Evolutionary conservation across 2,329 filamentous ascomycete genomes (phyloP).

Genomic region (Pestalotiopsis sp.): DNA sequence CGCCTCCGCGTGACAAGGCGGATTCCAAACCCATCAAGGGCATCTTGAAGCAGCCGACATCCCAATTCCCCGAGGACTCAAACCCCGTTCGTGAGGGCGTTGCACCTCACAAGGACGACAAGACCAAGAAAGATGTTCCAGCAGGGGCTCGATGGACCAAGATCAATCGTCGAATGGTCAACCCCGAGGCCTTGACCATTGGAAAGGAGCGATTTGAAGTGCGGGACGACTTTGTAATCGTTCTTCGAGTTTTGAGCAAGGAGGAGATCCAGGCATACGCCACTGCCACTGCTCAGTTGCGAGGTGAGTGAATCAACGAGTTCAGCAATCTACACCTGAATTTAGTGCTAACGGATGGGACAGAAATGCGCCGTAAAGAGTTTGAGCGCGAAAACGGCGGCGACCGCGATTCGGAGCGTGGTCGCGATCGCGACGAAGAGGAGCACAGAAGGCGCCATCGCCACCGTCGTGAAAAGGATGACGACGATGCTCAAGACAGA

Average conservation of each 20-base stretch:
- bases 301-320: constrained; percentile 60
- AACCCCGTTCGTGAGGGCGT: constrained; percentile 87
- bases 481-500: constrained; percentile 29
- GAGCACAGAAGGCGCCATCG: constrained; percentile 30
- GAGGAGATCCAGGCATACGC: constrained; percentile 91
- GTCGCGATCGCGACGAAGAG: constrained; percentile 32
- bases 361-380: constrained; percentile 45
- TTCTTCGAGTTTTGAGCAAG: constrained; percentile 81
- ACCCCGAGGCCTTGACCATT: constrained; percentile 81
- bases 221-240: constrained; percentile 91
- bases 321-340: constrained; percentile 25
- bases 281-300: constrained; percentile 76
- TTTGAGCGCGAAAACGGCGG: constrained; percentile 32
- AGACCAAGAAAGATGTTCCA: constrained; percentile 73
- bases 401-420: constrained; percentile 20
- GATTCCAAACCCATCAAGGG: constrained; percentile 76
- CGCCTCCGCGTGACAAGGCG: constrained; percentile 65
- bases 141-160: constrained; percentile 89
- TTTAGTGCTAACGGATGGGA: constrained; percentile 28
- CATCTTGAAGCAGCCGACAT: constrained; percentile 82
- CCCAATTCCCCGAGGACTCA: constrained; percentile 83
- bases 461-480: constrained; percentile 31
- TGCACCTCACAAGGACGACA: constrained; percentile 87
- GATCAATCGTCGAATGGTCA: constrained; percentile 85
- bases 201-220: constrained; percentile 93